Evolutionary conservation across 768 basidiomycete genomes (phyloP), one percentile per base, ranked within the genome.

Genomic region (Trametes punicea): DNA sequence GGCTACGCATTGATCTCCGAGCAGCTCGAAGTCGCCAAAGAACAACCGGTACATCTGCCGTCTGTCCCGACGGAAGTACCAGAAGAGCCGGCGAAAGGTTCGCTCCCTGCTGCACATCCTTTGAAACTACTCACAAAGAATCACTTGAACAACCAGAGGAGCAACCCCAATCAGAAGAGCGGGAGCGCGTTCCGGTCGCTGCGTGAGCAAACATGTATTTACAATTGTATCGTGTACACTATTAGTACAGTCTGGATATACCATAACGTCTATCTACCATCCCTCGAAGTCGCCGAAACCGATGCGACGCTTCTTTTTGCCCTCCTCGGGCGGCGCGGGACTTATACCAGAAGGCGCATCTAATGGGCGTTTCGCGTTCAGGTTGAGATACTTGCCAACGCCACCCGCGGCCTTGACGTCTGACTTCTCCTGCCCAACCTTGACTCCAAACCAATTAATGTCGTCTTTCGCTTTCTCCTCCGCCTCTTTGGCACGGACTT

Each of bases 231-330:
- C 39, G 23, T 56, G 55, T 61, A 61, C 51, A 56, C 29, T 54
- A 61, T 52, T 53, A 11, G 50, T 57, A 61, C 60, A 60, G 26
- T 40, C 25, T 10, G 41, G 18, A 50, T 60, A 42, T 55, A 51
- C 46, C 39, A 49, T 36, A 33, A 25, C 42, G 18, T 29, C 38
- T 11, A 16, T 44, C 56, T 60, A 94, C 90, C 91, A 94, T 30
- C 81, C 83, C 23, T 86, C 84, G 55, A 95, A 95, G 67, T 93
- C 78, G n/a, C 95, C 94, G 71, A 98, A 98, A 1, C 94, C 95
- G 34, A 86, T 69, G 61, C 82, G 86, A 64, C 88, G 82, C 72
- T 88, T 89, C 78, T 94, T 96, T 69, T 86, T 88, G 51, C 72
- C 71, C 31, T 87, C 82, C 46, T 81, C 79, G 2, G 59, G 41